phyloP scores from a whole-genome alignment of 2,329 filamentous ascomycete genomes.

The Alternaria rosae region DNA sequence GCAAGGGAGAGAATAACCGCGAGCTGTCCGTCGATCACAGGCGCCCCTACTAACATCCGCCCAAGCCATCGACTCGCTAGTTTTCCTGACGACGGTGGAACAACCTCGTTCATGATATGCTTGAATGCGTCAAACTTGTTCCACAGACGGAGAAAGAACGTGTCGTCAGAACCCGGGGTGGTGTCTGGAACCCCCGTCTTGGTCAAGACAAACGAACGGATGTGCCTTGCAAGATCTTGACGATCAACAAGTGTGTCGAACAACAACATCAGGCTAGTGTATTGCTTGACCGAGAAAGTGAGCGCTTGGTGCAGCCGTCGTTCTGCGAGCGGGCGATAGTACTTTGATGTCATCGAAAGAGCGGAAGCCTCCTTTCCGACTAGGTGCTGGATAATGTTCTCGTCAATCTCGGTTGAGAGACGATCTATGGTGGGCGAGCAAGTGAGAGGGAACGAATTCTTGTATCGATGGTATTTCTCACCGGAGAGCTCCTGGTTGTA shows the following conservation, averaged over 20 bases:
- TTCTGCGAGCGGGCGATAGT: background rate
- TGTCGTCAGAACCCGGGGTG: background rate
- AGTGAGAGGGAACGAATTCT: rapidly evolving
- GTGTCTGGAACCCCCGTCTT: rapidly evolving
- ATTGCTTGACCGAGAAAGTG: background rate
- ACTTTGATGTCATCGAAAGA: background rate
- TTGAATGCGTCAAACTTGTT: background rate
- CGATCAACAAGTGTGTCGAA: background rate
- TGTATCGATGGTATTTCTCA: background rate
- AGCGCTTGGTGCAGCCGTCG: background rate
- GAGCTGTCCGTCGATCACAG: background rate
- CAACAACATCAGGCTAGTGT: background rate
- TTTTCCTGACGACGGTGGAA: background rate
- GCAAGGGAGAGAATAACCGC: rapidly evolving
- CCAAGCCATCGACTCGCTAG: background rate
- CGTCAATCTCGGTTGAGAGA: background rate
- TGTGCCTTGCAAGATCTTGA: background rate
- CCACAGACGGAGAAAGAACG: background rate
- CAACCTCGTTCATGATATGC: background rate
- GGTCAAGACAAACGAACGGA: background rate
- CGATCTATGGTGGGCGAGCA: background rate
- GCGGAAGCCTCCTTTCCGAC: background rate
- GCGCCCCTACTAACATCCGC: background rate
- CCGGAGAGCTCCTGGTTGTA: background rate
- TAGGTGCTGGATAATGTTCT: background rate